Base-by-base conservation (phyloP, 116 monocot genomes). In the Dioscorea cayenensis region DNA sequence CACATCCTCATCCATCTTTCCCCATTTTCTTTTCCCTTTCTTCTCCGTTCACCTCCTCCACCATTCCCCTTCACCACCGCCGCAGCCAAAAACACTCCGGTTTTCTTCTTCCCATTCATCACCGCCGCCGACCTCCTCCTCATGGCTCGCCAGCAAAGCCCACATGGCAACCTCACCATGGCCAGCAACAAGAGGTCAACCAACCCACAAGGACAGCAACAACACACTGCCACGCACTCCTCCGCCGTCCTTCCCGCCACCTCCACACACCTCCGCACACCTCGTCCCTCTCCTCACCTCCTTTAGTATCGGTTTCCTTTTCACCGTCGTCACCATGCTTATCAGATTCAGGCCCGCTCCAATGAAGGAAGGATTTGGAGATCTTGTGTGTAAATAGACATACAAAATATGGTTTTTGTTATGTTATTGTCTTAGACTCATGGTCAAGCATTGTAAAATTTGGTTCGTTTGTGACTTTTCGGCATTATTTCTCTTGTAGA, bases 201-300 rank as follows among this genome's bases (percentile, higher is more conserved):
- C 36, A 88, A 55, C 14, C 86, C 84, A 73, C 90, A 91, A 11
- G 91, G 94, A 68, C 84, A 84, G 82, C 94, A 94, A 78, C 94
- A 95, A 75, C 85, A 86, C 29, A 95, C 72, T 18, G 86, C 91
- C 6, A 85, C 86, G 77, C 94, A 94, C 18, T 76, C 84, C 49
- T 90, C 94, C 65, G 86, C 84, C 5, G 94, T 84, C 8, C 79
- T 59, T 13, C 82, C 83, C 10, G 84, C 86, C 22, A 83, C 67
- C 79, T 90, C 90, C 14, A 77, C 79, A 58, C 78, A 69, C 51
- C 81, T 66, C 14, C n/a, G n/a, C n/a, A n/a, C n/a, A n/a, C n/a
- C n/a, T n/a, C n/a, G 83, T 18, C 29, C 71, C 25, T 49, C n/a
- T 5, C 23, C 19, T n/a, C 43, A 22, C 9, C 17, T 68, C 20